phyloP scores from a whole-genome alignment of 1,139 yeast genomes.

The Suhomyces anneliseae region DNA sequence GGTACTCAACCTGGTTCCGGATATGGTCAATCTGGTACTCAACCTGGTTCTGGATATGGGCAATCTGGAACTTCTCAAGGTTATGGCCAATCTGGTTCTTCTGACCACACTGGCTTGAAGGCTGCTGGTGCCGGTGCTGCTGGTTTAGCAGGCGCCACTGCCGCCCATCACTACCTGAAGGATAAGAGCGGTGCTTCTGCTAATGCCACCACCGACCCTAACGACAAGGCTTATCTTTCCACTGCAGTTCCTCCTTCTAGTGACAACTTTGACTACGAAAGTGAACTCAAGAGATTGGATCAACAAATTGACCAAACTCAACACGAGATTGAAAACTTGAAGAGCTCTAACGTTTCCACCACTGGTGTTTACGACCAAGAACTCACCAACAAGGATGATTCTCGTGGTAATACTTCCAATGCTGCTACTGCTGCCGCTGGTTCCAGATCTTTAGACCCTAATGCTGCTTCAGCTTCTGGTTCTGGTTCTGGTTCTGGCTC shows the following conservation, averaged over 20 bases:
- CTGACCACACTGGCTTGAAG: background rate
- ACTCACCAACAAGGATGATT: background rate
- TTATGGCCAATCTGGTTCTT: background rate
- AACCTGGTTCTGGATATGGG: background rate
- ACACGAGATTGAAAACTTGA: conserved; percentile 24
- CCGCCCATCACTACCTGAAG: background rate
- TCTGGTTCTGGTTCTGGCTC: conserved; percentile 3
- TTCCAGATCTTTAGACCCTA: conserved; percentile 1
- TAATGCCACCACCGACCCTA: conserved; percentile 3
- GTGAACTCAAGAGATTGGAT: conserved; percentile 24
- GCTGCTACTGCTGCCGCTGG: background rate
- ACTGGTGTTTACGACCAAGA: conserved; percentile 20
- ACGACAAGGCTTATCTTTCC: conserved; percentile 6
- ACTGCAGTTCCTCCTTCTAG: conserved; percentile 19
- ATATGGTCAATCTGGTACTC: background rate
- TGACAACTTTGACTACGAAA: conserved; percentile 22
- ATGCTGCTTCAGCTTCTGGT: conserved; percentile 4
- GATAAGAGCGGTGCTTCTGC: conserved; percentile 1
- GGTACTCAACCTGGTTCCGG: background rate
- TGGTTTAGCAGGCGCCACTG: conserved; percentile 1
- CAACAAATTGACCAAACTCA: conserved; percentile 26
- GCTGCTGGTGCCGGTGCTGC: background rate
- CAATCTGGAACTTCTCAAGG: background rate
- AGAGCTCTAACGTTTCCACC: conserved; percentile 19
- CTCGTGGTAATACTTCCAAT: too few relatives aligned